Conservation (phyloP, 768 basidiomycete genomes). For the Russula vinacea region DNA sequence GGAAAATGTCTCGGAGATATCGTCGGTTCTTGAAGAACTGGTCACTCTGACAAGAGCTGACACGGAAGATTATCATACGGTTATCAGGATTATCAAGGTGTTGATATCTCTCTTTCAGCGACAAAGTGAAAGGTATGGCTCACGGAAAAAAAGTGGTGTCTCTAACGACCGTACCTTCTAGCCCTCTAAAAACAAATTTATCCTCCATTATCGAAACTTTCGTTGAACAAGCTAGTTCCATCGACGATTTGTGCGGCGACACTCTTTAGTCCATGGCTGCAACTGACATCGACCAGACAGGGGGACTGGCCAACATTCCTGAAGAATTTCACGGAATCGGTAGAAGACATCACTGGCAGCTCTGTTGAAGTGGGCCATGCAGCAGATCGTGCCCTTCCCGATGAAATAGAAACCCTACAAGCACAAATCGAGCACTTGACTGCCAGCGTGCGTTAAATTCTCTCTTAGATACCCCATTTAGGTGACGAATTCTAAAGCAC, state of each 20-base stretch:
- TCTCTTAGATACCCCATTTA: neutral
- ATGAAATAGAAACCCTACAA: slow-evolving; percentile 60
- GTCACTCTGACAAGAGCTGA: slow-evolving; percentile 58
- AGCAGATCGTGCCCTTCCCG: slow-evolving; percentile 46
- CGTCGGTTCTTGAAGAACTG: slow-evolving; percentile 57
- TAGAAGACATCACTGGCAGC: slow-evolving; percentile 65
- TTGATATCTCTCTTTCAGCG: slow-evolving; percentile 55
- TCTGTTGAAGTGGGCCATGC: slow-evolving; percentile 49
- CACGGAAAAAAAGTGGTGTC: neutral
- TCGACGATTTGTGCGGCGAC: slow-evolving; percentile 17
- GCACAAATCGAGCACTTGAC: slow-evolving; percentile 59
- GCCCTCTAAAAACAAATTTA: neutral
- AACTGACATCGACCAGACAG: slow-evolving; percentile 45
- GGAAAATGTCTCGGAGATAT: slow-evolving; percentile 46
- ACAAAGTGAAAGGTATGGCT: slow-evolving; percentile 53
- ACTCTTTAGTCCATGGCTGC: neutral
- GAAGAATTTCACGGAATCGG: slow-evolving; percentile 55
- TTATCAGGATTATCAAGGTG: slow-evolving; percentile 59
- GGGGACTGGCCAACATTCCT: slow-evolving; percentile 63
- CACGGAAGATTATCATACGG: slow-evolving; percentile 56
- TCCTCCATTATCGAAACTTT: slow-evolving; percentile 15
- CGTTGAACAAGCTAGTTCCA: slow-evolving; percentile 18
- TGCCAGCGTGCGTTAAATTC: slow-evolving; percentile 51
- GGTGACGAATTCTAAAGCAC: slow-evolving; percentile 39
- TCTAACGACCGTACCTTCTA: neutral